Conservation (phyloP, 768 basidiomycete species). For the Tephrocybe sp. region DNA sequence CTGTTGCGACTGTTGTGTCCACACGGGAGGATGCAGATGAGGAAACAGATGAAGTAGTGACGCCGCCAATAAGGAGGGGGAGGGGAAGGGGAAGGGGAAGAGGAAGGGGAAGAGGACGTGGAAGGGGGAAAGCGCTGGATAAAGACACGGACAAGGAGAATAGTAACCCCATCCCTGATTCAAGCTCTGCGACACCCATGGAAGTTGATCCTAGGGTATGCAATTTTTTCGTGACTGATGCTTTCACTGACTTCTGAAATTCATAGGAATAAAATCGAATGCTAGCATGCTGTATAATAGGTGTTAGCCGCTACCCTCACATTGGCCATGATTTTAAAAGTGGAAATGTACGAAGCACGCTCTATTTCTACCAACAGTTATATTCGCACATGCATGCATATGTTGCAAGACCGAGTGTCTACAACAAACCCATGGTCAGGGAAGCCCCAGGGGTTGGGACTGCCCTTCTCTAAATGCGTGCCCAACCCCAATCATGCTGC, state of each 20-base stretch:
- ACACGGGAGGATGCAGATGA: slow-evolving; percentile 35
- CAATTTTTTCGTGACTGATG: neutral
- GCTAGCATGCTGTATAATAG: too few relatives aligned
- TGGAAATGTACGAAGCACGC: too few relatives aligned
- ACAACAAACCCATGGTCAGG: neutral
- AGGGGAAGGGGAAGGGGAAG: slow-evolving; percentile 31
- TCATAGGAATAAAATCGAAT: slow-evolving; percentile 2
- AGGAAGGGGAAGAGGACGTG: slow-evolving; percentile 30
- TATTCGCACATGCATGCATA: too few relatives aligned
- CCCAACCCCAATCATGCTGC: neutral
- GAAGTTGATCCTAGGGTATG: slow-evolving; percentile 17
- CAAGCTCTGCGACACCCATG: slow-evolving; percentile 13
- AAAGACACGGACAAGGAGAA: slow-evolving; percentile 32
- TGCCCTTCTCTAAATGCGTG: neutral
- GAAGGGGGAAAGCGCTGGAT: slow-evolving; percentile 27
- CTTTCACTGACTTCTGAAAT: too few relatives aligned
- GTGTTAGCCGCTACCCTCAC: too few relatives aligned
- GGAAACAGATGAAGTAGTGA: slow-evolving; percentile 30
- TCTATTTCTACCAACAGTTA: too few relatives aligned
- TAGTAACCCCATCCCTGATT: slow-evolving; percentile 20
- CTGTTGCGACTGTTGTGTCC: slow-evolving; percentile 14
- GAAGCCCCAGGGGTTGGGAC: neutral
- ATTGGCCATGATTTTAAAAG: too few relatives aligned
- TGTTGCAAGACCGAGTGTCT: too few relatives aligned
- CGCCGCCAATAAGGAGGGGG: slow-evolving; percentile 31